These are phyloP conservation scores for Ceratocystis lukuohia DNA, from an alignment of 2,329 filamentous ascomycete genomes.

Conservation along the genomic window DNA sequence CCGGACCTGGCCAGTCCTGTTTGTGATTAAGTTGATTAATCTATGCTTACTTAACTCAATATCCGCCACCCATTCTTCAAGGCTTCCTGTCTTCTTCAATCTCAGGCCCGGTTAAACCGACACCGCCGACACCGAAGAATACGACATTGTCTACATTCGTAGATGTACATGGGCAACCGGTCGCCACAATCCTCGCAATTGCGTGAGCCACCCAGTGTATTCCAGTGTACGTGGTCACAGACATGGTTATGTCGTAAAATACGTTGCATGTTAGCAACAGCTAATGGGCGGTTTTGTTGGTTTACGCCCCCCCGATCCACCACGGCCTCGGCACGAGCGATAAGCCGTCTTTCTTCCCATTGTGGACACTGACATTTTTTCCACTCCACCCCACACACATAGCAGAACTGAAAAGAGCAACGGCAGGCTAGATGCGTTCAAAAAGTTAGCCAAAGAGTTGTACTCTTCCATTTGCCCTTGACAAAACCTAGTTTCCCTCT, in stretches of 20 bases:
- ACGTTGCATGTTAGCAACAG: slow-evolving; percentile 24
- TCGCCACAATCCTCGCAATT: slow-evolving; percentile 32
- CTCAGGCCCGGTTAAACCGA: slow-evolving; percentile 27
- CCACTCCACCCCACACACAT: slow-evolving; percentile 33
- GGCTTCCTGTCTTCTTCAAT: not conserved
- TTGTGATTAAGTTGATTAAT: not conserved
- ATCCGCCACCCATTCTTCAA: not conserved
- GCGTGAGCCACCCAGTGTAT: slow-evolving; percentile 25
- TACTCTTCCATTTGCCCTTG: not conserved
- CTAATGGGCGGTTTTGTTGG: not conserved
- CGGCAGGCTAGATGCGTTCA: slow-evolving; percentile 29
- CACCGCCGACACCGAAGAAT: slow-evolving; percentile 35
- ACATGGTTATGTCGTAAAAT: slow-evolving; percentile 28
- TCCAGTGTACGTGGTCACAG: slow-evolving; percentile 29
- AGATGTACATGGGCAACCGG: slow-evolving; percentile 31
- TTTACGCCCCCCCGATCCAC: not conserved
- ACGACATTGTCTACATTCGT: slow-evolving; percentile 33
- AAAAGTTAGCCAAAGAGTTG: not conserved
- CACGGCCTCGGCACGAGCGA: not conserved
- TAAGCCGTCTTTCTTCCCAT: slow-evolving; percentile 27
- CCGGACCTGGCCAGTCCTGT: not conserved
- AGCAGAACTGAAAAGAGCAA: slow-evolving; percentile 38
- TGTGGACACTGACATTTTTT: slow-evolving; percentile 29
- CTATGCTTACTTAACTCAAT: not conserved
- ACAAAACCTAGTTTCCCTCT: not conserved